Conservation (phyloP, 1,284 basidiomycete species). For the Cryptococcus sp. region DNA sequence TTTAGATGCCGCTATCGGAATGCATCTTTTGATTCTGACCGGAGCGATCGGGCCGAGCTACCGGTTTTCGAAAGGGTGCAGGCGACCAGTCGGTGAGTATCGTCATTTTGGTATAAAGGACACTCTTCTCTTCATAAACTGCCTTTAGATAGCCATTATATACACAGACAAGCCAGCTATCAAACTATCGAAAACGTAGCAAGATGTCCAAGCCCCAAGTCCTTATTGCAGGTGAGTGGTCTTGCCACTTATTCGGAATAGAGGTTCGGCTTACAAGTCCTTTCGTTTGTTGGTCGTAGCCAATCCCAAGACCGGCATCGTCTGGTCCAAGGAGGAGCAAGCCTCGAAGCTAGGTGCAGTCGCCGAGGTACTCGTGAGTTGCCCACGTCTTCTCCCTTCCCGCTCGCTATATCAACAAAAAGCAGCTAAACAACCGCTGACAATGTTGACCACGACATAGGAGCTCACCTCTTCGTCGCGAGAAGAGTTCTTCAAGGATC, state of each 20-base stretch:
- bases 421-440: not conserved
- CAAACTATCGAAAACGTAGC: no score
- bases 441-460: constrained; percentile 48
- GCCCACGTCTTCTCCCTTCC: not conserved
- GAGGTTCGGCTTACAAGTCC: no score
- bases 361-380: constrained; percentile 71
- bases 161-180: no score
- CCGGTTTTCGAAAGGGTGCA: no score
- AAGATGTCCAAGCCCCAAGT: constrained; percentile 49
- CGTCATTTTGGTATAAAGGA: no score
- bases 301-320: constrained; percentile 56
- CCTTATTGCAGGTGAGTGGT: constrained; percentile 51
- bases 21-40: no score
- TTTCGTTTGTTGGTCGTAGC: constrained; percentile 16
- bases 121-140: no score
- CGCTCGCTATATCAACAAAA: no score
- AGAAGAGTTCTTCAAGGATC: constrained; percentile 67
- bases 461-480: constrained; percentile 67
- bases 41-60: no score
- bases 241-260: not conserved
- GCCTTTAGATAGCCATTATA: no score
- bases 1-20: no score
- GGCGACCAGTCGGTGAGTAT: no score
- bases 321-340: constrained; percentile 77
- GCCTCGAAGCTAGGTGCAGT: constrained; percentile 65